These are phyloP conservation scores for Coemansia sp. DNA, from an alignment of 192 early-diverging fungal species.

Conservation along the genomic window DNA sequence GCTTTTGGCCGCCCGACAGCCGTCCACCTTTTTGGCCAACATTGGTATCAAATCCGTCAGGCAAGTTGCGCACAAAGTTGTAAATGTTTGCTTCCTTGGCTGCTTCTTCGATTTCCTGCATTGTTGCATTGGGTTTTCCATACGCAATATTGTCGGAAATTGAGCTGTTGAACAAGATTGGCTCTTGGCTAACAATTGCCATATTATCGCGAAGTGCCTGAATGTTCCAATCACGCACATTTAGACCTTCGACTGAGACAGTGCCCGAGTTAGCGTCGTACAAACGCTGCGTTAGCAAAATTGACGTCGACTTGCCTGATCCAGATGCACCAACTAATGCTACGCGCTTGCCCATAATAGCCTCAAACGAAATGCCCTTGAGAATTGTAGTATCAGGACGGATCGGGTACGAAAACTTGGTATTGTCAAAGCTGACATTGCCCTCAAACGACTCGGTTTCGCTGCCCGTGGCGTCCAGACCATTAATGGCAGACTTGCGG, in stretches of 20 bases:
- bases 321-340: slow-evolving; percentile 86
- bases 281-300: slow-evolving; percentile 69
- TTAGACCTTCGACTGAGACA: slow-evolving; percentile 61
- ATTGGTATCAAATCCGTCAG: slow-evolving; percentile 63
- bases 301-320: slow-evolving; percentile 76
- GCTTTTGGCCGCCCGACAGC: slow-evolving; percentile 69
- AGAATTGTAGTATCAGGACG: slow-evolving; percentile 63
- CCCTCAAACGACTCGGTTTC: slow-evolving; percentile 29
- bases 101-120: slow-evolving; percentile 60
- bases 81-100: slow-evolving; percentile 65
- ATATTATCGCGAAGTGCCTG: slow-evolving; percentile 67
- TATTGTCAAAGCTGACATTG: slow-evolving; percentile 18
- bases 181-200: slow-evolving; percentile 91
- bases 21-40: slow-evolving; percentile 70
- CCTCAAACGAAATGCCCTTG: slow-evolving; percentile 56
- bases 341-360: slow-evolving; percentile 65
- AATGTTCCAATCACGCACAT: slow-evolving; percentile 66
- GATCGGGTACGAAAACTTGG: slow-evolving; percentile 66
- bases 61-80: slow-evolving; percentile 56
- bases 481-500: slow-evolving; percentile 65
- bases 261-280: slow-evolving; percentile 72
- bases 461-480: slow-evolving; percentile 35
- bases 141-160: slow-evolving; percentile 89
- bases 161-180: slow-evolving; percentile 82
- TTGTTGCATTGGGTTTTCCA: slow-evolving; percentile 58